Base-by-base conservation (phyloP, 257 asterid species). In the Gentiana straminea region DNA sequence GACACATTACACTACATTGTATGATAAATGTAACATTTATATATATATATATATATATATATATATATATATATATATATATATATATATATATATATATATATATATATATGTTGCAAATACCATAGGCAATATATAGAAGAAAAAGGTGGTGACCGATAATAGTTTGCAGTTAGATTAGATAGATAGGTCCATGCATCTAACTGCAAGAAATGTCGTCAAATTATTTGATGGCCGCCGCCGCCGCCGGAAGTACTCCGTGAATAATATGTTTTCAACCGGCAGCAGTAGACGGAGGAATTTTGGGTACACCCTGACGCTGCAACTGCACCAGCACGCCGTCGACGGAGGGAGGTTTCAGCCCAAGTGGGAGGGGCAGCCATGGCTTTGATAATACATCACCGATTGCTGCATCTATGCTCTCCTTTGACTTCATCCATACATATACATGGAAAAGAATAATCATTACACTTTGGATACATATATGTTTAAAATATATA, bases 321-420 rank as follows among this genome's bases (percentile, higher is more conserved):
- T 86, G 94, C 43, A 90, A 79, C 66, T 86, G 96, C 67, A 72
- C 86, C 85, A 86, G 35, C 35, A 90, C 96, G 8, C 94, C 51
- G 41, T 86, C 94, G 1, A 62, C 67, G 0, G 94, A 78, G 32
- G 97, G 97, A 8, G 96, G 94, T 66, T 84, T 90, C 67, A 90
- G 81, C 41, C 97, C 96, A 0, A 90, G 82, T 3, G 96, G 97
- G 74, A 90, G 85, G 56, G 96, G 94, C 75, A 71, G 79, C 97
- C 97, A 90, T 55, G 97, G 97, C 75, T 86, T 84, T 6, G 89
- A 65, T 69, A 90, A 65, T 51, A 72, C 97, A 51, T 90, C 97
- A 74, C 91, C 96, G 33, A 86, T 84, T 0, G 94, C 94, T 35
- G 97, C 96, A 62, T 90, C 96, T 35, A 90, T 77, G 61, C 94